Evolutionary conservation across 1,284 basidiomycete species (phyloP).

Genomic region (Ganoderma multipileum): DNA sequence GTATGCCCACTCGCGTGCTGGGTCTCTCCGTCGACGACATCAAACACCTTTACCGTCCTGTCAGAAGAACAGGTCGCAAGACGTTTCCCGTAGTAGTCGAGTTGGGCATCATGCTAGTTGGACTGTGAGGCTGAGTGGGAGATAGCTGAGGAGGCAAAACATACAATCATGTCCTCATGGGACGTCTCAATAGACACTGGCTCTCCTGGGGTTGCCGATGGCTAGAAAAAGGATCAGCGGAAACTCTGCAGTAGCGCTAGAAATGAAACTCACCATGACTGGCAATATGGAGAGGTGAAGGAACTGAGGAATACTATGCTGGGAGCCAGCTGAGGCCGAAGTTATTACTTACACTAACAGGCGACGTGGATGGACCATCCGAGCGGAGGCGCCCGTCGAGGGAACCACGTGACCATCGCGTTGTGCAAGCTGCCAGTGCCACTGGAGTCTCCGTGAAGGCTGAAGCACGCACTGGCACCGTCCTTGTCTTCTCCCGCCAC

Average conservation of each 20-base stretch:
- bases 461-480: too few relatives aligned
- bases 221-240: constrained; percentile 40
- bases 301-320: not conserved
- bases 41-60: constrained; percentile 94
- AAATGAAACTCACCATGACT: constrained; percentile 9
- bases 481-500: constrained; percentile 20
- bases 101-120: constrained; percentile 91
- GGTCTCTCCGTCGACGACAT: constrained; percentile 88
- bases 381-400: not conserved
- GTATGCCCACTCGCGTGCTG: constrained; percentile 76
- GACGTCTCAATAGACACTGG: constrained; percentile 87
- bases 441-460: too few relatives aligned
- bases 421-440: not conserved
- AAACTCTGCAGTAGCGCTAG: not conserved
- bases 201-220: constrained; percentile 64
- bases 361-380: not conserved
- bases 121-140: constrained; percentile 14
- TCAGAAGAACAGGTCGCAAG: constrained; percentile 98
- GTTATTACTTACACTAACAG: not conserved
- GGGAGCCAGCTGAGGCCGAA: not conserved
- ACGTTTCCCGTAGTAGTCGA: constrained; percentile 97
- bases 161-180: constrained; percentile 95
- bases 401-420: constrained; percentile 13
- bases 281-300: not conserved
- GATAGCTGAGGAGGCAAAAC: constrained; percentile 38